phyloP scores from a whole-genome alignment of 1,284 basidiomycete species.

The Sporisorium iseilematis-ciliati region DNA sequence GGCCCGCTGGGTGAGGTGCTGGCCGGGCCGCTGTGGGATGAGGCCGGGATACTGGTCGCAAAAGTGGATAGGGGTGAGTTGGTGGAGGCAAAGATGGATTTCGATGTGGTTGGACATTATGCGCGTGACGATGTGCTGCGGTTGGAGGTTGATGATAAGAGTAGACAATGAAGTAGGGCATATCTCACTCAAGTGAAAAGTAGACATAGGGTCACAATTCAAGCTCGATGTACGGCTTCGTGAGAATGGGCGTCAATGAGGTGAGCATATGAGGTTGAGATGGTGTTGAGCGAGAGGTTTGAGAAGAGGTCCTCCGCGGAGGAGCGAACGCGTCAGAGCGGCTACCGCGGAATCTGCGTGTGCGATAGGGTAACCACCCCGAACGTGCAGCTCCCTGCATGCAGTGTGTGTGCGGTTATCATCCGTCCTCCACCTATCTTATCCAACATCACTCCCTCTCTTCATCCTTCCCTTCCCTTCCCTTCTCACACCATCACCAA shows the following conservation, averaged over 20 bases:
- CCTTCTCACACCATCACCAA: background rate
- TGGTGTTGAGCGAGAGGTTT: too few relatives aligned
- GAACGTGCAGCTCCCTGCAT: too few relatives aligned
- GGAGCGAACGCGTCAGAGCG: too few relatives aligned
- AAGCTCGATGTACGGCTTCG: too few relatives aligned
- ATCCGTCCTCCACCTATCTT: too few relatives aligned
- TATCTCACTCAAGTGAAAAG: too few relatives aligned
- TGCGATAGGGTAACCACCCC: too few relatives aligned
- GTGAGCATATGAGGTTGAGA: background rate
- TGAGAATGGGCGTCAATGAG: too few relatives aligned
- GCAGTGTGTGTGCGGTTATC: too few relatives aligned
- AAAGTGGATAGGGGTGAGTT: conserved; percentile 77
- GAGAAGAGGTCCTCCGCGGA: too few relatives aligned
- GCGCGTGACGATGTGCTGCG: conserved; percentile 74
- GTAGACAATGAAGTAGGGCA: too few relatives aligned
- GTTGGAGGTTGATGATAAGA: conserved; percentile 30
- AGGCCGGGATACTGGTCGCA: conserved; percentile 76
- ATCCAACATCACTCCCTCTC: background rate
- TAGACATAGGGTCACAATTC: background rate
- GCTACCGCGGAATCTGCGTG: too few relatives aligned
- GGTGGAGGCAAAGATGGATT: conserved; percentile 78
- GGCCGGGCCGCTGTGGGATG: conserved; percentile 77
- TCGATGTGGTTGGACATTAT: conserved; percentile 80
- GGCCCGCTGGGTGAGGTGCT: conserved; percentile 78
- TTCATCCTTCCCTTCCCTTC: background rate